Conservation (phyloP, 2,329 filamentous ascomycete species). For the Penicillium glabrum region DNA sequence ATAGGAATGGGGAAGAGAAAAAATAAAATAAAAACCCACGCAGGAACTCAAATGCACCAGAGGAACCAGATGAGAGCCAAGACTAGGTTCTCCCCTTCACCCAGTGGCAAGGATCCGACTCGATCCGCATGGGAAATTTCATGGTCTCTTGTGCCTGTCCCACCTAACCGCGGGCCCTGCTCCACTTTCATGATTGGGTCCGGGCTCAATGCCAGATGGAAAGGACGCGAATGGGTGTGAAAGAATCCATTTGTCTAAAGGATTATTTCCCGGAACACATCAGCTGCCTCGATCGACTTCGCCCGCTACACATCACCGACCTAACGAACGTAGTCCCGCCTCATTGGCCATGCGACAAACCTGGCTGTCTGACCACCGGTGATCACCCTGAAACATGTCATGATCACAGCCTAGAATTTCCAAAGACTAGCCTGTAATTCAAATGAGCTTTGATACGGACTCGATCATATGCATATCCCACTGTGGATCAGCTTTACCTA, state of each 20-base stretch:
- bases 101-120: constrained; percentile 25
- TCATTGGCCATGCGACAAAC: background rate
- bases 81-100: constrained; percentile 13
- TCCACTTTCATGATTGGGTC: constrained; percentile 23
- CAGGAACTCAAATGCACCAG: constrained; percentile 4
- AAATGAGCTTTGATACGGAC: background rate
- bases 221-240: background rate
- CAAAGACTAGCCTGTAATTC: background rate
- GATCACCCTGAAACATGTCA: constrained; percentile 1
- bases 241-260: background rate
- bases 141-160: constrained; percentile 29
- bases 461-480: background rate
- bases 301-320: background rate
- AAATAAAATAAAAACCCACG: background rate
- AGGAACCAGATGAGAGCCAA: constrained; percentile 1
- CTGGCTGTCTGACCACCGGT: constrained; percentile 1
- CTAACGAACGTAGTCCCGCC: background rate
- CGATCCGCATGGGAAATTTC: constrained; percentile 25
- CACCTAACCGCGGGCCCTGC: constrained; percentile 23
- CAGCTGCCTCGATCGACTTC: constrained; percentile 9
- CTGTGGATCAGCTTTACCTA: background rate
- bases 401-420: background rate
- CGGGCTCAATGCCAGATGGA: constrained; percentile 4
- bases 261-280: background rate
- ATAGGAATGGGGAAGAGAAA: background rate